A percentile compares a stretch with the other conserved stretches of the same genome.
phyloP scores from a whole-genome alignment of 1,284 basidiomycete species.

The Ustilago curta region DNA sequence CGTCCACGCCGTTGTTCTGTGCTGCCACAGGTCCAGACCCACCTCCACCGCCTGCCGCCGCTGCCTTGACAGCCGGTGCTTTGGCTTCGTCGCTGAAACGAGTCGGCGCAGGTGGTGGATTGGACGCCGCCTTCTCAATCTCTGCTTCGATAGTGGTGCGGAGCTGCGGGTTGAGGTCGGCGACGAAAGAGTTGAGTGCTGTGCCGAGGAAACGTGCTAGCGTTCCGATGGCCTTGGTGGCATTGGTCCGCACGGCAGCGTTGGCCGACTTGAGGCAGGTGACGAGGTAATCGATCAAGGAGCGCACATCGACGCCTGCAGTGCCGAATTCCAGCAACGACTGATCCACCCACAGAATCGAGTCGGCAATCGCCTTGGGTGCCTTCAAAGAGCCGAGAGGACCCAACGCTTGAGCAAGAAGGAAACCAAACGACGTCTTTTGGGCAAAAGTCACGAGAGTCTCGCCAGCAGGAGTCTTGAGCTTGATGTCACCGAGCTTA shows the following conservation, averaged over 20 bases:
- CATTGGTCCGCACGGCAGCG: constrained; percentile 90
- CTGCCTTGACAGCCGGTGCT: constrained; percentile 27
- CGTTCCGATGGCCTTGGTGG: constrained; percentile 93
- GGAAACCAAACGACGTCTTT: constrained; percentile 92
- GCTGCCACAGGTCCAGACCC: constrained; percentile 15
- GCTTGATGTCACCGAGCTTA: constrained; percentile 94
- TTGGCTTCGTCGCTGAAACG: constrained; percentile 54
- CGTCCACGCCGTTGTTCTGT: constrained; percentile 46
- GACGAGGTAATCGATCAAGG: constrained; percentile 91
- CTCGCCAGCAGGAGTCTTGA: constrained; percentile 97
- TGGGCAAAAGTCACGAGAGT: constrained; percentile 85
- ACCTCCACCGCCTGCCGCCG: constrained; percentile 9
- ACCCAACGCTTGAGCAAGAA: constrained; percentile 79
- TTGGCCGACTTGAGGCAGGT: constrained; percentile 90
- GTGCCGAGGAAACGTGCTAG: constrained; percentile 88
- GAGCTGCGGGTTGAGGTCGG: constrained; percentile 93
- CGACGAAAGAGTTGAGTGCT: constrained; percentile 91
- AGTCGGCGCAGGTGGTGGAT: constrained; percentile 81
- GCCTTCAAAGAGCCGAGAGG: constrained; percentile 75
- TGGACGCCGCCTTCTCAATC: constrained; percentile 92
- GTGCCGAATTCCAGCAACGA: constrained; percentile 93
- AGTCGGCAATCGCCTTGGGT: constrained; percentile 94
- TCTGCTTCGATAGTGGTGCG: constrained; percentile 90
- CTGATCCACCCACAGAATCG: constrained; percentile 87
- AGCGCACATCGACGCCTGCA: constrained; percentile 83